These are phyloP conservation scores for Aspergillus novoparasiticus DNA, from an alignment of 2,329 filamentous ascomycete species.

Conservation along the genomic window DNA sequence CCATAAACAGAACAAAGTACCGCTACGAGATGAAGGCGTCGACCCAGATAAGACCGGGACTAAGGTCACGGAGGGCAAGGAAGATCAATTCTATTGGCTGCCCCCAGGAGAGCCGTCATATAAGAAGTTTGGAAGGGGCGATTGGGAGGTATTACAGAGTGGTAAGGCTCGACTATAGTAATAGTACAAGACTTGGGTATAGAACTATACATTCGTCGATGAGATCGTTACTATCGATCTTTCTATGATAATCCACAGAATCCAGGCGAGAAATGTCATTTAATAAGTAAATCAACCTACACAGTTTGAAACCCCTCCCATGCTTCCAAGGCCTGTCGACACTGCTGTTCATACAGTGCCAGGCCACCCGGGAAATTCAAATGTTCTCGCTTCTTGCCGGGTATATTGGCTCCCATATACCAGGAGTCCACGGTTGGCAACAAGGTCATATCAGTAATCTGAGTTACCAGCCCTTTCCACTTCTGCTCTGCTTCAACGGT, in stretches of 20 bases:
- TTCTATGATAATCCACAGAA: not conserved
- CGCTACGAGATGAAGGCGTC: slow-evolving; percentile 67
- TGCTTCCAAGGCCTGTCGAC: not conserved
- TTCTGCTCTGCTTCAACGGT: slow-evolving; percentile 46
- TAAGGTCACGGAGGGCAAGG: slow-evolving; percentile 46
- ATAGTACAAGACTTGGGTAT: not conserved
- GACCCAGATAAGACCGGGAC: slow-evolving; percentile 54
- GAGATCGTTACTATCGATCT: not conserved
- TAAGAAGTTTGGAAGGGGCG: slow-evolving; percentile 58
- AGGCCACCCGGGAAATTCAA: slow-evolving; percentile 47
- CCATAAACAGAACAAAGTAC: slow-evolving; percentile 79
- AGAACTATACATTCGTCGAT: not conserved
- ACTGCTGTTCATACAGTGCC: not conserved
- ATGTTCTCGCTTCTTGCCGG: slow-evolving; percentile 58
- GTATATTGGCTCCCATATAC: slow-evolving; percentile 61
- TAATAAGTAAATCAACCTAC: not conserved
- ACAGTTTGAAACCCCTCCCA: not conserved
- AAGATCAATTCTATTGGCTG: slow-evolving; percentile 56
- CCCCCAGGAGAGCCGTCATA: slow-evolving; percentile 56
- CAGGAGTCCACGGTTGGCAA: slow-evolving; percentile 52
- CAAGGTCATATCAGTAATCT: slow-evolving; percentile 50
- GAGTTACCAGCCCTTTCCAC: slow-evolving; percentile 55
- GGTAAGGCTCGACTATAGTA: slow-evolving; percentile 50
- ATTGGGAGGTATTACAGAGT: slow-evolving; percentile 59
- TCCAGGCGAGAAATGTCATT: no score